Percentiles rank a stretch among this genome's conserved stretches.
Evolutionary conservation across 164 flowering plant species (phyloP).

Genomic region (Vitis rupestris): DNA sequence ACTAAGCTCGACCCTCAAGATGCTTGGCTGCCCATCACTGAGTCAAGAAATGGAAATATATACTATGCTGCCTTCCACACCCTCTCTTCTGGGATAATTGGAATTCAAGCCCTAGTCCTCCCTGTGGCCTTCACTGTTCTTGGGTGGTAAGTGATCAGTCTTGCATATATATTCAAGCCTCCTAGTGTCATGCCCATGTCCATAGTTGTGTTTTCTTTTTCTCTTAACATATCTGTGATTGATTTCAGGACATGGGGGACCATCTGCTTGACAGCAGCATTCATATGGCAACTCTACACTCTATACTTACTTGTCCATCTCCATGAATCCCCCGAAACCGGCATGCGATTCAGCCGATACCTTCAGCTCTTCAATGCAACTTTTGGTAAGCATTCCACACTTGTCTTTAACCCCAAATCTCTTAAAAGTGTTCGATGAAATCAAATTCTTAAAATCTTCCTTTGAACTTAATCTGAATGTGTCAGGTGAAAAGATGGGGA

Average conservation of each 20-base stretch:
- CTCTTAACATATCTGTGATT: background rate
- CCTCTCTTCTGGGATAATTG: constrained; percentile 62
- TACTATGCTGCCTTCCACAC: constrained; percentile 67
- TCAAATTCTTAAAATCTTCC: background rate
- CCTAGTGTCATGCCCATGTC: too few relatives aligned
- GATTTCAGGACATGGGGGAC: constrained; percentile 75
- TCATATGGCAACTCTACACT: constrained; percentile 78
- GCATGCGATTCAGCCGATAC: constrained; percentile 63
- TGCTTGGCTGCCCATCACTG: constrained; percentile 87
- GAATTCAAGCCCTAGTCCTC: constrained; percentile 73
- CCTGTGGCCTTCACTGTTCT: constrained; percentile 74
- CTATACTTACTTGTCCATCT: constrained; percentile 58
- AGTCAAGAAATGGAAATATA: constrained; percentile 76
- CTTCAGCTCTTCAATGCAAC: constrained; percentile 34
- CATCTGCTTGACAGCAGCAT: constrained; percentile 41
- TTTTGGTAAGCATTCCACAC: constrained; percentile 7
- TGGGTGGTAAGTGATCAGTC: constrained; percentile 55
- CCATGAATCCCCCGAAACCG: constrained; percentile 52
- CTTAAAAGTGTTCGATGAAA: background rate
- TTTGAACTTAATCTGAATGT: too few relatives aligned
- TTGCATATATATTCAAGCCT: too few relatives aligned
- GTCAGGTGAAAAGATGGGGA: constrained; percentile 24
- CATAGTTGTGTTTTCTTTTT: background rate
- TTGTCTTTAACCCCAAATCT: background rate
- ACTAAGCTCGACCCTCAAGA: constrained; percentile 48